Conservation (phyloP, 441 rosid species). For the Arabidopsis hybrid region DNA sequence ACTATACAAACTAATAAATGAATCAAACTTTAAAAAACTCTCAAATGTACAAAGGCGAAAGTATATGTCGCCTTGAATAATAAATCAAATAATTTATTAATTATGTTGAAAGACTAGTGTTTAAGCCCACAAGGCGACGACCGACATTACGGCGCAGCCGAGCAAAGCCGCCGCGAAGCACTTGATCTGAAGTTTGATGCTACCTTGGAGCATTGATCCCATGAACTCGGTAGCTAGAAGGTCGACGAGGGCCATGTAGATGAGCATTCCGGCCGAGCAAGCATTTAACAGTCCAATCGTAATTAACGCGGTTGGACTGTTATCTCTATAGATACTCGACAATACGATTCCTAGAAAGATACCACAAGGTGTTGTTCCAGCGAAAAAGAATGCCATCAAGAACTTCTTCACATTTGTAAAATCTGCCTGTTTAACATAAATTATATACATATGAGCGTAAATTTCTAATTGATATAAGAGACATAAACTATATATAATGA, state of each 20-base stretch:
- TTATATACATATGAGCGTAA: not conserved
- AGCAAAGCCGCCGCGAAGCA: conserved; percentile 42
- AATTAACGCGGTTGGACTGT: conserved; percentile 40
- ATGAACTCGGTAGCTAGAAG: conserved; percentile 47
- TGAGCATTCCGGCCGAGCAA: conserved; percentile 47
- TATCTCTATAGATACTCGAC: conserved; percentile 39
- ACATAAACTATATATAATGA: conserved; percentile 1
- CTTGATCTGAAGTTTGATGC: conserved; percentile 46
- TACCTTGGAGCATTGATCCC: conserved; percentile 49
- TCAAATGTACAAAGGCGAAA: conserved; percentile 21
- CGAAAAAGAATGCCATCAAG: conserved; percentile 41
- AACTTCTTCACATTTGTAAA: conserved; percentile 37
- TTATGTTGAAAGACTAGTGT: conserved; percentile 1
- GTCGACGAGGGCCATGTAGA: conserved; percentile 48
- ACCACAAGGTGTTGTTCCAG: conserved; percentile 44
- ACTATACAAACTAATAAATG: not conserved
- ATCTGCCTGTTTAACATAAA: conserved; percentile 35
- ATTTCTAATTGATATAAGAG: not conserved
- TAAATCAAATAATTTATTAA: conserved; percentile 12
- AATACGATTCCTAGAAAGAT: conserved; percentile 25
- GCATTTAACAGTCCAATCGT: conserved; percentile 44
- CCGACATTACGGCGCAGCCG: conserved; percentile 44
- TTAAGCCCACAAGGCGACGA: conserved; percentile 45
- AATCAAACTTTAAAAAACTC: not conserved
- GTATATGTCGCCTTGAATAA: conserved; percentile 1